Percentiles rank a stretch among this genome's conserved stretches.
These are phyloP conservation scores for Pinus albicaulis DNA, from an alignment of 75 land plant genomes.

Conservation along the genomic window DNA sequence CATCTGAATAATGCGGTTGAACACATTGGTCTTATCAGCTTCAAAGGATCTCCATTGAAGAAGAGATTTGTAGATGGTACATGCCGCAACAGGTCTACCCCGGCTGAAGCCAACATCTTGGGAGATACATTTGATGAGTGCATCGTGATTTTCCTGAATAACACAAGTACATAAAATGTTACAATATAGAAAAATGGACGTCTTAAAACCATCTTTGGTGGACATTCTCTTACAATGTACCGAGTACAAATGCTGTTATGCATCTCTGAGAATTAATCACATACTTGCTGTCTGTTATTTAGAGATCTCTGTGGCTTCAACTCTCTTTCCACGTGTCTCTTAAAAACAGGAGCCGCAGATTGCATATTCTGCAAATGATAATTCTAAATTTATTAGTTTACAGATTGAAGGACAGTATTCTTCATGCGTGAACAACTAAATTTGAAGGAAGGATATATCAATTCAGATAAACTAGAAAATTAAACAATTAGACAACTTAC, in stretches of 20 bases:
- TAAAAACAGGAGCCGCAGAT: constrained; percentile 20
- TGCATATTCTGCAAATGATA: constrained; percentile 22
- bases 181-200: neutral
- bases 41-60: constrained; percentile 97
- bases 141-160: constrained; percentile 83
- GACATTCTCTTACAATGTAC: neutral
- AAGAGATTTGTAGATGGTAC: constrained; percentile 76
- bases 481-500: constrained; percentile 14
- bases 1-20: constrained; percentile 91
- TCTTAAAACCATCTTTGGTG: neutral
- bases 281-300: constrained; percentile 84
- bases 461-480: neutral
- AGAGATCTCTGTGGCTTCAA: constrained; percentile 63
- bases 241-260: neutral
- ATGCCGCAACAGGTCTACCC: constrained; percentile 78
- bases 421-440: neutral
- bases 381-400: neutral
- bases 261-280: neutral
- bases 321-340: constrained; percentile 43
- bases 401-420: neutral
- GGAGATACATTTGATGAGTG: constrained; percentile 68
- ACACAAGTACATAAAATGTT: neutral
- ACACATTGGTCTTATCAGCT: constrained; percentile 88
- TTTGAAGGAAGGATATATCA: neutral
- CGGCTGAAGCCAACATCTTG: constrained; percentile 82